Percentiles rank a stretch among this genome's conserved stretches.
phyloP scores from a whole-genome alignment of 2,329 filamentous ascomycete species.

The Diplodia mutila region DNA sequence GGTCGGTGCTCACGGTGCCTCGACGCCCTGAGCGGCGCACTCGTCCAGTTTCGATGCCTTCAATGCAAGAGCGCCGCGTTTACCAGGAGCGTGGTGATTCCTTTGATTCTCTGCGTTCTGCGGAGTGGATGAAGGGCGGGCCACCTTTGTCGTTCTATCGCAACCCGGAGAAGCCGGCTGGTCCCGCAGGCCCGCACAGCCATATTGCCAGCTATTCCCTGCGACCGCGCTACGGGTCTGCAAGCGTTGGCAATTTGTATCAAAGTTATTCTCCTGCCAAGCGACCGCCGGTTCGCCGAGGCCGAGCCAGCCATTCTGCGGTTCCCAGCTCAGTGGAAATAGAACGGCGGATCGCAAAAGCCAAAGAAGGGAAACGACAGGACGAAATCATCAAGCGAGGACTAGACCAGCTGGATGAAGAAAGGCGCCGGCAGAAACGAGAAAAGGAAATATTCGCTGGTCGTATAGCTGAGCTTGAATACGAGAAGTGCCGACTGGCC shows the following conservation, averaged over 20 bases:
- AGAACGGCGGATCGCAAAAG: neutral
- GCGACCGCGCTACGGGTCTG: no score
- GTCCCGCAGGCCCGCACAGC: neutral
- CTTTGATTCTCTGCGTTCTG: neutral
- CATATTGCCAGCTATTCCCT: neutral
- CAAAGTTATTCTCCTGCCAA: neutral
- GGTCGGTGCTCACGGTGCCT: neutral
- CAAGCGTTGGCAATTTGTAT: neutral
- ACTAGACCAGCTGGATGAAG: neutral
- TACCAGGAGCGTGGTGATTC: neutral
- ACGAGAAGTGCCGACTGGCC: neutral
- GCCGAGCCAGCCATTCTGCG: neutral
- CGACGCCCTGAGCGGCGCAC: neutral
- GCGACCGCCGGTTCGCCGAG: neutral
- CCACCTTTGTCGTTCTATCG: slow-evolving; percentile 4
- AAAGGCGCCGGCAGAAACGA: neutral
- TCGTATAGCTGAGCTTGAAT: slow-evolving; percentile 15
- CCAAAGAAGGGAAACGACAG: neutral
- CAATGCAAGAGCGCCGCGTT: neutral
- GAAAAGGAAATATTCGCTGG: slow-evolving; percentile 2
- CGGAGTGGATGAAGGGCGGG: slow-evolving; percentile 15
- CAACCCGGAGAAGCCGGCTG: neutral
- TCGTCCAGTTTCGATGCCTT: neutral
- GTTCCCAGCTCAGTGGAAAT: neutral
- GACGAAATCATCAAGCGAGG: neutral